Percentiles rank a stretch among this genome's conserved stretches.
Evolutionary conservation across 1,139 yeast species (phyloP).

Genomic region (Geotrichum histeridarum): DNA sequence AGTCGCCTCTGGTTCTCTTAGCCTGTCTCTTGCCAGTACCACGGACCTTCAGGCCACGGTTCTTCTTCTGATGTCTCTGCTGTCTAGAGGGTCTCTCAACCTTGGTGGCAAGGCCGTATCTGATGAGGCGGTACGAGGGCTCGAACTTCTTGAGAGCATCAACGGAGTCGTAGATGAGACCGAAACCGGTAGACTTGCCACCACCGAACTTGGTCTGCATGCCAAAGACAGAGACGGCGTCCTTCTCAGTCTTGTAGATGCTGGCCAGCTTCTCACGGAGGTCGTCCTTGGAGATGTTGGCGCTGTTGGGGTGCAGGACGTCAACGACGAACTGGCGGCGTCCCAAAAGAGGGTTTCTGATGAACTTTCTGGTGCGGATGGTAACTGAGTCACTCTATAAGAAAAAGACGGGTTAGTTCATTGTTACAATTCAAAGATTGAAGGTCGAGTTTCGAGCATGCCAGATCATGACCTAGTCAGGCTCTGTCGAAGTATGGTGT

Average conservation of each 20-base stretch:
- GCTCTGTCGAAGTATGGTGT: no score
- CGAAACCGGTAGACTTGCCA: constrained; percentile 99
- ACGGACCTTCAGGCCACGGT: constrained; percentile 98
- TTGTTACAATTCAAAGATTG: not conserved
- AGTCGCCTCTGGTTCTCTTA: constrained; percentile 43
- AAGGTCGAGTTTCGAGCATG: not conserved
- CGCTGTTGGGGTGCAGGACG: constrained; percentile 99
- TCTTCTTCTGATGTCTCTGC: constrained; percentile 99
- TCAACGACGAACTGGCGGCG: constrained; percentile 99
- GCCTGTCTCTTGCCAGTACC: constrained; percentile 97
- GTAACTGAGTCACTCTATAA: constrained; percentile 94
- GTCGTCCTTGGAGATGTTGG: constrained; percentile 99
- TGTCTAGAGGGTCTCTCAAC: constrained; percentile 98
- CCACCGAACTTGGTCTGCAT: constrained; percentile 99
- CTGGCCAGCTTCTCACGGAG: constrained; percentile 96
- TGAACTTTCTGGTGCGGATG: constrained; percentile 99
- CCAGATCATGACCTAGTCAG: not conserved
- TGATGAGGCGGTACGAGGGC: constrained; percentile 98
- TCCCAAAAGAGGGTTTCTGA: constrained; percentile 98
- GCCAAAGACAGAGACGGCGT: constrained; percentile 97
- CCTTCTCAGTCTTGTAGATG: constrained; percentile 97
- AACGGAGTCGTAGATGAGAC: constrained; percentile 96
- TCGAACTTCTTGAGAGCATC: constrained; percentile 98
- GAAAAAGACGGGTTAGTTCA: constrained; percentile 3
- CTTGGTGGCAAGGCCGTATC: constrained; percentile 96